Evolutionary conservation across 23 red algal species (phyloP), one percentile per base, ranked within the genome.

Genomic region (Gracilaria caudata): DNA sequence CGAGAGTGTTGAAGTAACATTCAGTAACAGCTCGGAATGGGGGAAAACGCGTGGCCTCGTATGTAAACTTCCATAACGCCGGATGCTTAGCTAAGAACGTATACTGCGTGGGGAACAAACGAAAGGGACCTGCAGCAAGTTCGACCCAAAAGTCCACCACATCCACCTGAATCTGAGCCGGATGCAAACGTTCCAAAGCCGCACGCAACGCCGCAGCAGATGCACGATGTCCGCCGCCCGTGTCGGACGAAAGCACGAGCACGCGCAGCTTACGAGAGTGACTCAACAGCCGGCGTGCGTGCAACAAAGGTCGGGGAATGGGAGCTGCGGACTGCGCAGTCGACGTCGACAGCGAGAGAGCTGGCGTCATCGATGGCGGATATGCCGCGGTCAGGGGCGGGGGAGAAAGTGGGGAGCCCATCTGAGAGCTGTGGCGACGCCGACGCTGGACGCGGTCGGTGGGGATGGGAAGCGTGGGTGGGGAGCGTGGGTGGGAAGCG

Each of bases 121-220:
- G 58, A 44, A 98, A 98, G 14, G 80, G 85, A 14, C 89, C 83
- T 1, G 53, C 46, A 37, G 93, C 88, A 79, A 94, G 61, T 23
- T 98, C 83, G 0, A 87, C 90, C 63, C 78, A 98, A 59, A 98
- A 81, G 68, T 98, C 96, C 11, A 93, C 88, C 26, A 95, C 87
- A 30, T 80, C 68, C 11, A 89, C 79, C 34, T 93, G 81, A 39
- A 95, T 14, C 6, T 63, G 51, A 12, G 45, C 81, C 8, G 83
- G 87, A 56, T 92, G 89, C 81, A 95, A 34, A 12, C 93, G 51
- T 13, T 90, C 33, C 51, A 98, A 47, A 0, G 96, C 97, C 4
- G 83, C 93, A 19, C 73, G 45, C 19, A 99, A 77, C 11, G 97
- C 97, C 10, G 92, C 64, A 7, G 97, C 97, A 3, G 88, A 93